These are phyloP conservation scores for Collariella sp. DNA, from an alignment of 495 filamentous ascomycete species.

Conservation along the genomic window DNA sequence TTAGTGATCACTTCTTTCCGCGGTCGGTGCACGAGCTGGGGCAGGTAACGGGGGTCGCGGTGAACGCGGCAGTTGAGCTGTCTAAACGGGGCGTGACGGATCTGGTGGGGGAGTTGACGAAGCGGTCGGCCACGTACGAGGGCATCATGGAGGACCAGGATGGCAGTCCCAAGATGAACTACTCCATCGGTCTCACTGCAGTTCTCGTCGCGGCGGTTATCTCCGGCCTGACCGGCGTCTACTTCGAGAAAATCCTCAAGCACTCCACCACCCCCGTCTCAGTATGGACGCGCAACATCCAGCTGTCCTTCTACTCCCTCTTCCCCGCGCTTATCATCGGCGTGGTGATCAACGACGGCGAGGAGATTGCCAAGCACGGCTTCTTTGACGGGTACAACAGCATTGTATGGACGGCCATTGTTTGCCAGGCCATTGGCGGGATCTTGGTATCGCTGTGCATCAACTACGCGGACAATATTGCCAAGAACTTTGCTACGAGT, in stretches of 20 bases:
- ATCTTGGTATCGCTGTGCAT: conserved; percentile 76
- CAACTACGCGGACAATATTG: conserved; percentile 79
- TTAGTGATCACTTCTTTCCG: conserved; percentile 57
- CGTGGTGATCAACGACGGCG: conserved; percentile 77
- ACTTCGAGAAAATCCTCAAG: conserved; percentile 92
- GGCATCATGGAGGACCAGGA: conserved; percentile 79
- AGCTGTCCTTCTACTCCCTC: conserved; percentile 84
- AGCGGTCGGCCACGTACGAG: conserved; percentile 90
- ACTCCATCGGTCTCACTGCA: conserved; percentile 64
- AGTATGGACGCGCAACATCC: conserved; percentile 89
- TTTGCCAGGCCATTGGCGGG: conserved; percentile 75
- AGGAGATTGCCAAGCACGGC: conserved; percentile 69
- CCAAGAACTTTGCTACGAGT: conserved; percentile 85
- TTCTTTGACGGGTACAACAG: conserved; percentile 92
- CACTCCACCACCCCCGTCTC: conserved; percentile 61
- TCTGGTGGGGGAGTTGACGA: conserved; percentile 45
- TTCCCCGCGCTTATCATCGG: conserved; percentile 81
- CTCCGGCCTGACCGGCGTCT: conserved; percentile 78
- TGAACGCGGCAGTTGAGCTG: conserved; percentile 41
- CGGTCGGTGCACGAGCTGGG: conserved; percentile 59
- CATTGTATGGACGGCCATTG: conserved; percentile 79
- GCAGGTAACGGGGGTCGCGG: conserved; percentile 35
- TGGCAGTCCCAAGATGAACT: conserved; percentile 59
- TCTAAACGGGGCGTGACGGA: conserved; percentile 38
- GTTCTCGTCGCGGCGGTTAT: conserved; percentile 67